Evolutionary conservation across 2,329 filamentous ascomycete genomes (phyloP).

Genomic region (Xylariales sp.): DNA sequence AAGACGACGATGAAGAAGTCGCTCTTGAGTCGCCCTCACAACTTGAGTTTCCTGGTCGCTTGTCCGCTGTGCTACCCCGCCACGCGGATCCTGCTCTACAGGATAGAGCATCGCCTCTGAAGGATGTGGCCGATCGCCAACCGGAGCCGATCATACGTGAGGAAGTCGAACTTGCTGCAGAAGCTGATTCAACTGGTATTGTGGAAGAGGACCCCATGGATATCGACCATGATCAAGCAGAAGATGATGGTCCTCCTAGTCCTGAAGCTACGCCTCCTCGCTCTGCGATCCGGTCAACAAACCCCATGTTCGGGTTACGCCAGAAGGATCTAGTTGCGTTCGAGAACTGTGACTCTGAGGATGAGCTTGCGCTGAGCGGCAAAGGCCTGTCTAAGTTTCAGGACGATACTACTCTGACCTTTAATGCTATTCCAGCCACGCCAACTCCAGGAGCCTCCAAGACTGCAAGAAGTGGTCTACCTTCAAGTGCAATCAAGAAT

Average conservation of each 20-base stretch:
- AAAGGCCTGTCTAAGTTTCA: conserved; percentile 22
- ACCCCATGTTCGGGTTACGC: conserved; percentile 38
- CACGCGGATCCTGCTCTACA: conserved; percentile 34
- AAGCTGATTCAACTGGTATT: conserved; percentile 2
- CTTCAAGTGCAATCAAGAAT: conserved; percentile 22
- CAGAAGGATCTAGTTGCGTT: conserved; percentile 42
- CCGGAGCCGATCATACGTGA: conserved; percentile 6
- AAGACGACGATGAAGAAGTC: conserved; percentile 23
- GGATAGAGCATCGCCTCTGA: conserved; percentile 23
- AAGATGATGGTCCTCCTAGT: conserved; percentile 14
- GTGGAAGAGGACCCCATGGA: conserved; percentile 17
- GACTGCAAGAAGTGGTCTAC: conserved; percentile 17
- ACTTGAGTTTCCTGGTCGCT: conserved; percentile 38
- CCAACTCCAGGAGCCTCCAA: conserved; percentile 32
- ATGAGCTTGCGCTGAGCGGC: conserved; percentile 38
- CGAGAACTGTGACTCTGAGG: conserved; percentile 47
- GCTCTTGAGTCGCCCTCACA: conserved; percentile 30
- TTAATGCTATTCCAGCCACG: conserved; percentile 33
- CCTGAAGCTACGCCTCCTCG: conserved; percentile 23
- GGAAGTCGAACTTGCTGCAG: neutral
- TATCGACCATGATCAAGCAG: conserved; percentile 23
- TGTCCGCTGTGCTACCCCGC: conserved; percentile 41
- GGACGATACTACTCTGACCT: conserved; percentile 20
- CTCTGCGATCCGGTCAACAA: conserved; percentile 22
- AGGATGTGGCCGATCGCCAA: conserved; percentile 7